Percentiles rank a stretch among this genome's conserved stretches.
Conservation (phyloP, 768 basidiomycete genomes). For the Sporobolomyces pararoseus region DNA sequence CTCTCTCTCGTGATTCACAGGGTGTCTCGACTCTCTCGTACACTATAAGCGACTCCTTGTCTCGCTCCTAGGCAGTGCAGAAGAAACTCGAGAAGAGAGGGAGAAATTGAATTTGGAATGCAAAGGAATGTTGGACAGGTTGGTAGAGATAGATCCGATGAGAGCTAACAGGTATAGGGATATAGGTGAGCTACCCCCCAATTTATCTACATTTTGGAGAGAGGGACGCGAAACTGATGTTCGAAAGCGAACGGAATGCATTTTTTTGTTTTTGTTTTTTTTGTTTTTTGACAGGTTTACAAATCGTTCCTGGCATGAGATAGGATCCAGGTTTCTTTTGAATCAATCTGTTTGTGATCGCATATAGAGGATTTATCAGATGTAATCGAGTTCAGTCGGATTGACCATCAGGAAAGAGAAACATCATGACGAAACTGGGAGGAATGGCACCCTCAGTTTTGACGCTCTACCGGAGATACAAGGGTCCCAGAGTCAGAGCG, state of each 20-base stretch:
- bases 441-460: too few relatives aligned
- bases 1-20: conserved; percentile 52
- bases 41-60: conserved; percentile 73
- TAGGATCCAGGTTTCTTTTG: too few relatives aligned
- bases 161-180: conserved; percentile 62
- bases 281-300: neutral
- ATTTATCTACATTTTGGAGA: neutral
- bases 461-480: too few relatives aligned
- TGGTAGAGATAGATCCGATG: conserved; percentile 60
- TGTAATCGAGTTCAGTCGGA: too few relatives aligned
- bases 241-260: too few relatives aligned
- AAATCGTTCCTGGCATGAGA: neutral
- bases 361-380: too few relatives aligned
- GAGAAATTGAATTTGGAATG: conserved; percentile 58
- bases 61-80: conserved; percentile 48
- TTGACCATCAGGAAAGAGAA: too few relatives aligned
- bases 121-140: conserved; percentile 54
- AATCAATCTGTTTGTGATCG: too few relatives aligned
- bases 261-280: too few relatives aligned
- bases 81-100: conserved; percentile 46
- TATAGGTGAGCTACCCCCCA: conserved; percentile 18
- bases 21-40: conserved; percentile 91
- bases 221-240: too few relatives aligned
- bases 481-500: too few relatives aligned
- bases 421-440: too few relatives aligned